Percentiles rank a stretch among this genome's conserved stretches.
Evolutionary conservation across 805 yeast genomes (phyloP).

Genomic region (Helenozyma rhizophorensis): DNA sequence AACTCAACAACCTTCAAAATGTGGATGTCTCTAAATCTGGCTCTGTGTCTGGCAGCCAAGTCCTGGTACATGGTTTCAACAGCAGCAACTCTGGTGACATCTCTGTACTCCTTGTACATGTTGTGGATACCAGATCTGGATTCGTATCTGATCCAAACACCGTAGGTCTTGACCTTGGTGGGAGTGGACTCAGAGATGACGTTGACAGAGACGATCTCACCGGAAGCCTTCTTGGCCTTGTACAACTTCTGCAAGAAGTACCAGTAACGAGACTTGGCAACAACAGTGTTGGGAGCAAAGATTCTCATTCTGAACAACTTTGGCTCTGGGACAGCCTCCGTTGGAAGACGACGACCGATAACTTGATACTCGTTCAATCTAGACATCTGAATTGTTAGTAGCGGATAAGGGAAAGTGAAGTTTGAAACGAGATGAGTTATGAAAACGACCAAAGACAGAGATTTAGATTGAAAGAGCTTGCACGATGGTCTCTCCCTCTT

Average conservation of each 20-base stretch:
- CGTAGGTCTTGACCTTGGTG: conserved; percentile 99
- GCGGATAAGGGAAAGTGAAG: too few relatives aligned
- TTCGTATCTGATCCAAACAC: conserved; percentile 99
- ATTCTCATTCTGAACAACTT: conserved; percentile 99
- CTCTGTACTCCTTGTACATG: conserved; percentile 99
- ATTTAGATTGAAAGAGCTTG: too few relatives aligned
- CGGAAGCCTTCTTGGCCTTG: conserved; percentile 99
- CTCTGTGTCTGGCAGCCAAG: conserved; percentile 99
- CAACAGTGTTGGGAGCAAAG: conserved; percentile 97
- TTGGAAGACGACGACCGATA: conserved; percentile 99
- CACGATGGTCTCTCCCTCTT: too few relatives aligned
- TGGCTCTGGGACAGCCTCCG: conserved; percentile 98
- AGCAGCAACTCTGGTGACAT: conserved; percentile 97
- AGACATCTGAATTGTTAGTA: conserved; percentile 53
- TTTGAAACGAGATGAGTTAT: too few relatives aligned
- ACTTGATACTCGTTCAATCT: conserved; percentile 99
- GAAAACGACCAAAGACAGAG: too few relatives aligned
- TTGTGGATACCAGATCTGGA: conserved; percentile 99
- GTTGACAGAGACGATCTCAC: conserved; percentile 96
- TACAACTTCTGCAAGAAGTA: conserved; percentile 98
- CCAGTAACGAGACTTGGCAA: conserved; percentile 99
- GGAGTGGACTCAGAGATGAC: conserved; percentile 91
- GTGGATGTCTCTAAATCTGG: conserved; percentile 99
- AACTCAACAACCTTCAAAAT: conserved; percentile 99
- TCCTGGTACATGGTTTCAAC: conserved; percentile 98